Conservation (phyloP, 2,329 filamentous ascomycete species). For the Thielaviopsis populi region DNA sequence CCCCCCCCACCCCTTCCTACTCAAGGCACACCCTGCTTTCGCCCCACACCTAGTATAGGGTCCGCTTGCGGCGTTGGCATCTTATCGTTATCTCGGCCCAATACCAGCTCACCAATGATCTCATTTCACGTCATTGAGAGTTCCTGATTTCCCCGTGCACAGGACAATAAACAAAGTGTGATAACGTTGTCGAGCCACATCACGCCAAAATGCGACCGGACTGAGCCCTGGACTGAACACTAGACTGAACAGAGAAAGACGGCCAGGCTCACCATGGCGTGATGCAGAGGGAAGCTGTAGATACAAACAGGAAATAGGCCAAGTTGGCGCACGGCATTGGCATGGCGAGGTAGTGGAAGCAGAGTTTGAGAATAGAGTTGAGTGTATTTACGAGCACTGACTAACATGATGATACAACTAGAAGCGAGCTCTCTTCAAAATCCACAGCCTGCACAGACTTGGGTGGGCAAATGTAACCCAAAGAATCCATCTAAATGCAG, state of each 20-base stretch:
- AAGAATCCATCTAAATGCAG: background rate
- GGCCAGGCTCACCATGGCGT: no score
- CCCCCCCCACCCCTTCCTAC: background rate
- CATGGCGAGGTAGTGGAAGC: no score
- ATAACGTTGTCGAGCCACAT: background rate
- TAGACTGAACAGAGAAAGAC: no score
- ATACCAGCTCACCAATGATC: background rate
- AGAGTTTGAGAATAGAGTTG: no score
- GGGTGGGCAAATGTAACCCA: background rate
- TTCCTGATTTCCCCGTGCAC: background rate
- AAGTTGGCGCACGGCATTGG: no score
- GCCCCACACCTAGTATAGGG: background rate
- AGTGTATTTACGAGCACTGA: no score
- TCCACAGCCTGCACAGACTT: no score
- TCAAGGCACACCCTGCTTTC: background rate
- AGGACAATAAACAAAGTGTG: background rate
- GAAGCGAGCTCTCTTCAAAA: no score
- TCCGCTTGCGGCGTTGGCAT: background rate
- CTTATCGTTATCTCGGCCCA: background rate
- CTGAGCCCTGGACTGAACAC: background rate
- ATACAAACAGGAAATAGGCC: no score
- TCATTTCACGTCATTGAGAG: conserved; percentile 5
- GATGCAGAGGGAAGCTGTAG: no score
- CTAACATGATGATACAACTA: no score
- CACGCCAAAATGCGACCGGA: background rate